A percentile compares a stretch with the other conserved stretches of the same genome.
Evolutionary conservation across 805 yeast species (phyloP).

Genomic region (Candida andamanensis): DNA sequence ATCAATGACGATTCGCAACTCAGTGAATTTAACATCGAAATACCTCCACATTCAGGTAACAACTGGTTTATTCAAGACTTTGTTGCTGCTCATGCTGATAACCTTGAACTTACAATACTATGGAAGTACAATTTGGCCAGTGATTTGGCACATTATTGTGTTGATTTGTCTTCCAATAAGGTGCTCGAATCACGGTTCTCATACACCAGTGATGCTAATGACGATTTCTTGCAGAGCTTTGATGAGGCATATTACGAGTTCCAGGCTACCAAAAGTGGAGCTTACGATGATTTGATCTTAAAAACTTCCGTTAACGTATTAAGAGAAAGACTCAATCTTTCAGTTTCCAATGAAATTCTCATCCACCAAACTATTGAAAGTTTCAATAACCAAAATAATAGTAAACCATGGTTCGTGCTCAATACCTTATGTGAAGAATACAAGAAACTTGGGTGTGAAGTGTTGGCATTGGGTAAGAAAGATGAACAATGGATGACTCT

Average conservation of each 20-base stretch:
- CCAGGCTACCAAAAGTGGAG: constrained; percentile 45
- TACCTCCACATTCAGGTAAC: constrained; percentile 12
- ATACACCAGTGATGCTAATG: constrained; percentile 5
- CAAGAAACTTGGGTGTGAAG: constrained; percentile 54
- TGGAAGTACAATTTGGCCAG: constrained; percentile 65
- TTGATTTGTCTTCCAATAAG: constrained; percentile 8
- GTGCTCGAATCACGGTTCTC: constrained; percentile 1
- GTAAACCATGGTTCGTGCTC: constrained; percentile 58
- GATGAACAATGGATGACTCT: constrained; percentile 14
- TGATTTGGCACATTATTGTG: constrained; percentile 27
- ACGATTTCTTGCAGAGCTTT: constrained; percentile 21
- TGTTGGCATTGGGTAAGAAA: constrained; percentile 42
- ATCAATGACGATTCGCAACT: not conserved
- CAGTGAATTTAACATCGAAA: constrained; percentile 7
- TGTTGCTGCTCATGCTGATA: constrained; percentile 2
- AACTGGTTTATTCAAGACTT: constrained; percentile 48
- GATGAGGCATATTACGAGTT: constrained; percentile 36
- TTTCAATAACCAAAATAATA: not conserved
- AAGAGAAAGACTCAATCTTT: constrained; percentile 29
- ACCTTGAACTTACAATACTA: constrained; percentile 23
- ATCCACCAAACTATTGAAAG: constrained; percentile 17
- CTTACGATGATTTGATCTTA: constrained; percentile 45
- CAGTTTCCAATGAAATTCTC: constrained; percentile 5
- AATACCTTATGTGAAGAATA: constrained; percentile 71
- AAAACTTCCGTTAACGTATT: constrained; percentile 50